Conservation (phyloP, 345 rosid genomes). For the Schrenkiella parvula region DNA sequence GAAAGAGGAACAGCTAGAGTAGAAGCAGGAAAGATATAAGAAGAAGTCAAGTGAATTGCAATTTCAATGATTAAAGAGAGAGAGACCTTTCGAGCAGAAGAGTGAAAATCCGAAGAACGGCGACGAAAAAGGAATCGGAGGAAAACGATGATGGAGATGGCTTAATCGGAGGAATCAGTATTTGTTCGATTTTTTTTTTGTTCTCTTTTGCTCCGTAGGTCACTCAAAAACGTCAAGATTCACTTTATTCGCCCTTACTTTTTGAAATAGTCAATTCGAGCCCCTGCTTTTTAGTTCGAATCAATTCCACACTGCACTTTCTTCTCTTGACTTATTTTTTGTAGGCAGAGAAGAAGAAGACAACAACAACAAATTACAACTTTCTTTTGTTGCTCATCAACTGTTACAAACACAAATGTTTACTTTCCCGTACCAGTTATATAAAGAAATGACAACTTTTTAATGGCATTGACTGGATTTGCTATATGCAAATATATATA, state of each 20-base stretch:
- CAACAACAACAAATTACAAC: not conserved
- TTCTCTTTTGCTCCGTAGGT: conserved; percentile 2
- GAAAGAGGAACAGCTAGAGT: not conserved
- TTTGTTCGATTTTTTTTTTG: not conserved
- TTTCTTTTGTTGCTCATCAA: not conserved
- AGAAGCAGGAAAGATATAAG: not conserved
- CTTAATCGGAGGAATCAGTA: conserved; percentile 25
- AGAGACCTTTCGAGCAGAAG: conserved; percentile 29
- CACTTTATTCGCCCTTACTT: not conserved
- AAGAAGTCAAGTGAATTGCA: not conserved
- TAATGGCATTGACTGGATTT: not conserved
- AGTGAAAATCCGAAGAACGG: conserved; percentile 35
- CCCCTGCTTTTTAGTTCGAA: conserved; percentile 8
- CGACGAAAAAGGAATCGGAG: conserved; percentile 27
- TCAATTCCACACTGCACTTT: not conserved
- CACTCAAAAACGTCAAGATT: not conserved
- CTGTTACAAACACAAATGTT: not conserved
- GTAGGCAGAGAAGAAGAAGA: not conserved
- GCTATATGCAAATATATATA: not conserved
- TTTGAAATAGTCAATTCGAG: conserved; percentile 2
- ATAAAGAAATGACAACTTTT: not conserved
- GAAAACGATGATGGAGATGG: conserved; percentile 18
- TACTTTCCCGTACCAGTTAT: not conserved
- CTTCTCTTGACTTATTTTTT: not conserved
- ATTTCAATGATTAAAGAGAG: not conserved